A percentile compares a stretch with the other conserved stretches of the same genome.
Evolutionary conservation across 805 yeast species (phyloP).

Genomic region (Kluyveromyces wickerhamii): DNA sequence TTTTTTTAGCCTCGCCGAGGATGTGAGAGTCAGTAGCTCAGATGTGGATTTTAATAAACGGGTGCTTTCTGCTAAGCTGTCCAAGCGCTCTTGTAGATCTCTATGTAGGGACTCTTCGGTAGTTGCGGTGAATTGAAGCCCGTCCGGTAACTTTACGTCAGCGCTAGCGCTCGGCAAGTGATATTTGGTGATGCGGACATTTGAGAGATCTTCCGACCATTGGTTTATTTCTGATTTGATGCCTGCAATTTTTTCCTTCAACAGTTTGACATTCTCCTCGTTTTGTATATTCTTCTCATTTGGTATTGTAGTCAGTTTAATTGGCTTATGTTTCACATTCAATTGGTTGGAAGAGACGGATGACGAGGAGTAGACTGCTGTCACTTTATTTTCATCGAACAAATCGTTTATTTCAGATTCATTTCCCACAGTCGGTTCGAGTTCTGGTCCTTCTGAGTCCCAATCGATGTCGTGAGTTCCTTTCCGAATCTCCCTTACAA

Average conservation of each 20-base stretch:
- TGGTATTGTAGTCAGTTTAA: constrained; percentile 14
- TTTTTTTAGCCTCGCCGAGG: background rate
- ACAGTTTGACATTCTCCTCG: constrained; percentile 17
- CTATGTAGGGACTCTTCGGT: background rate
- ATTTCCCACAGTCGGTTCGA: constrained; percentile 11
- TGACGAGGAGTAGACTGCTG: background rate
- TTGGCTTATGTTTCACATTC: constrained; percentile 1
- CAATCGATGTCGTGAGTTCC: constrained; percentile 23
- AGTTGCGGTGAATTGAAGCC: constrained; percentile 12
- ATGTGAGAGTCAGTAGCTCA: background rate
- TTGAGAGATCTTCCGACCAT: constrained; percentile 20
- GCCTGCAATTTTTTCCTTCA: constrained; percentile 18
- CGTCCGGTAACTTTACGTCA: constrained; percentile 5
- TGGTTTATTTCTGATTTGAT: constrained; percentile 20
- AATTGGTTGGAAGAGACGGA: background rate
- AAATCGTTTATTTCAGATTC: constrained; percentile 13
- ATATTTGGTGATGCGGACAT: constrained; percentile 6
- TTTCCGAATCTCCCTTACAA: constrained; percentile 25
- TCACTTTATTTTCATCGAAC: constrained; percentile 12
- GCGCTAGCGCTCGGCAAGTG: constrained; percentile 14
- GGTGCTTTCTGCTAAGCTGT: constrained; percentile 2
- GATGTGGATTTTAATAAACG: constrained; percentile 1
- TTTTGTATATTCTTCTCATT: constrained; percentile 27
- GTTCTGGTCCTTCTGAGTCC: constrained; percentile 14
- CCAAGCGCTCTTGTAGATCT: constrained; percentile 1